These are phyloP conservation scores for Luzula sylvatica DNA, from an alignment of 176 grass and related monocot species.

Conservation along the genomic window DNA sequence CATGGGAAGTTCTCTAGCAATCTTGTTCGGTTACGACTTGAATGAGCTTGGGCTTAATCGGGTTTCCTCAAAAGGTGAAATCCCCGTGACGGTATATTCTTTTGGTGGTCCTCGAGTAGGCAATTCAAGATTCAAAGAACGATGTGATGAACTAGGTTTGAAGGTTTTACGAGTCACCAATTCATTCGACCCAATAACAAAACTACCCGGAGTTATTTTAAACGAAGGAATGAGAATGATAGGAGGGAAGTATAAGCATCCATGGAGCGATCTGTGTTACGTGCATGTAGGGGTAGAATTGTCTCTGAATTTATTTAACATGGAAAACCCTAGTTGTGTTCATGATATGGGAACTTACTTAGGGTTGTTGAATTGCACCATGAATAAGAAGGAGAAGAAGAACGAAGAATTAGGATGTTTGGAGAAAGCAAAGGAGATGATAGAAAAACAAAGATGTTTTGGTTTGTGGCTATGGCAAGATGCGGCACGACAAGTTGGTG, in stretches of 20 bases:
- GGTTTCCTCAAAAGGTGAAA: neutral
- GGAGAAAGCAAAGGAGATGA: constrained; percentile 27
- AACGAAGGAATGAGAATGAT: constrained; percentile 41
- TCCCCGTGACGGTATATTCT: constrained; percentile 70
- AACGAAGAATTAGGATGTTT: constrained; percentile 13
- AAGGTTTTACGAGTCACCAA: constrained; percentile 69
- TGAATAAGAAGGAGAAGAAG: neutral
- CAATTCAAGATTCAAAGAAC: constrained; percentile 58
- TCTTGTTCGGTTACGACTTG: constrained; percentile 66
- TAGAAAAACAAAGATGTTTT: constrained; percentile 9
- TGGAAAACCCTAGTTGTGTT: constrained; percentile 45
- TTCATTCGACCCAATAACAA: constrained; percentile 61
- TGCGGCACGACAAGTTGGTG: constrained; percentile 53
- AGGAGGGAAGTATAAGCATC: constrained; percentile 12
- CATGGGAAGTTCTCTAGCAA: constrained; percentile 74
- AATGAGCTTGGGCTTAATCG: constrained; percentile 55
- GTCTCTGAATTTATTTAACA: constrained; percentile 44
- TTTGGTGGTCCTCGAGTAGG: constrained; percentile 75
- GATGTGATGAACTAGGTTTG: constrained; percentile 67
- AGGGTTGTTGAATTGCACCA: constrained; percentile 34
- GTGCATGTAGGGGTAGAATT: constrained; percentile 80
- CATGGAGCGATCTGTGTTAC: constrained; percentile 46
- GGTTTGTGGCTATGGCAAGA: constrained; percentile 43
- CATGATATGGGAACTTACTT: constrained; percentile 68
- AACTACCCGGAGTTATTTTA: constrained; percentile 57